Percentiles rank a stretch among this genome's conserved stretches.
phyloP scores from a whole-genome alignment of 148 eudicot genomes.

The Silene latifolia region DNA sequence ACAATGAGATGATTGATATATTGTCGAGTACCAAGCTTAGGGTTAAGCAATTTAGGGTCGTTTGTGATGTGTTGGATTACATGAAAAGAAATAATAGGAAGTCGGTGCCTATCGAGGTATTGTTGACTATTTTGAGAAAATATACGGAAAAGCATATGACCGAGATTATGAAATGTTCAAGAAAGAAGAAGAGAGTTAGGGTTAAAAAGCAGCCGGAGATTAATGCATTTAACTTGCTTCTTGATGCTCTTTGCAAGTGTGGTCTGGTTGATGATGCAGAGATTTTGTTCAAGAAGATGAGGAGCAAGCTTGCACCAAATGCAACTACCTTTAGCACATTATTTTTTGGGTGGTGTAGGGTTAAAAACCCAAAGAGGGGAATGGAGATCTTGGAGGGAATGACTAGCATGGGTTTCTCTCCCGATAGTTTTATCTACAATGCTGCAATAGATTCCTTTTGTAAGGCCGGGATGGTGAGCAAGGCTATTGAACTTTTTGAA shows the following conservation, averaged over 20 bases:
- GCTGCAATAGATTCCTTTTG: conserved; percentile 86
- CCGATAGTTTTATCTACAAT: conserved; percentile 80
- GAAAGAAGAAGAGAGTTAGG: conserved; percentile 73
- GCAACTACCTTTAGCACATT: conserved; percentile 62
- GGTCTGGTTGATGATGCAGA: conserved; percentile 75
- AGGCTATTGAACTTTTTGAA: conserved; percentile 65
- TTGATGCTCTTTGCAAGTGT: conserved; percentile 94
- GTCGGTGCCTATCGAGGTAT: conserved; percentile 63
- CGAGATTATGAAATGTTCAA: conserved; percentile 65
- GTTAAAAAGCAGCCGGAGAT: conserved; percentile 68
- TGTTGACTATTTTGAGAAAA: conserved; percentile 53
- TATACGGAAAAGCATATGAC: conserved; percentile 79
- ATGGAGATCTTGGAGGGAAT: conserved; percentile 72
- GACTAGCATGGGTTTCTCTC: conserved; percentile 54
- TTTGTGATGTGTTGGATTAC: conserved; percentile 83
- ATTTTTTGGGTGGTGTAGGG: conserved; percentile 98
- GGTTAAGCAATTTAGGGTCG: conserved; percentile 62
- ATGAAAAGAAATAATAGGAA: conserved; percentile 70
- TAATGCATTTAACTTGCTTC: conserved; percentile 73
- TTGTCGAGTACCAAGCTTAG: conserved; percentile 71
- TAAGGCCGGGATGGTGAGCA: conserved; percentile 63
- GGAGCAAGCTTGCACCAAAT: conserved; percentile 55
- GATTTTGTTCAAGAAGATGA: conserved; percentile 50
- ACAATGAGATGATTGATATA: conserved; percentile 85
- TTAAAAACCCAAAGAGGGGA: conserved; percentile 62